Percentiles rank a stretch among this genome's conserved stretches.
Evolutionary conservation across 78 protist genomes (phyloP).

Genomic region (Dictyostelium capitatum): DNA sequence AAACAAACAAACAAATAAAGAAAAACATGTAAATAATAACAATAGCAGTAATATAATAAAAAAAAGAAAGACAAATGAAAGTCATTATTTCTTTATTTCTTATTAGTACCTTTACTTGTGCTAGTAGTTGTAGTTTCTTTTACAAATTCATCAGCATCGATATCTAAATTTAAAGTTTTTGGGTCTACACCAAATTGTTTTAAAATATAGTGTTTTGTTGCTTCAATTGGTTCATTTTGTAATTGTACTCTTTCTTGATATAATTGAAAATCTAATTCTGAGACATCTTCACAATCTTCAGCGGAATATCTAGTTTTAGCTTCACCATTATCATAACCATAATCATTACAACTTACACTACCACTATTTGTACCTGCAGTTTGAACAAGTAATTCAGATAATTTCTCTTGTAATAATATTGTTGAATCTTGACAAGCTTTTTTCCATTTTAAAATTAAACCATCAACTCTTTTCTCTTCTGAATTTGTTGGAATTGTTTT

Average conservation of each 20-base stretch:
- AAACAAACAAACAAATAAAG: neutral
- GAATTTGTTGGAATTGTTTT: neutral
- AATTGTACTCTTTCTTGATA: neutral
- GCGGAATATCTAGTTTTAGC: neutral
- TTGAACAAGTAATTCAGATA: neutral
- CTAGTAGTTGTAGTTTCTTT: neutral
- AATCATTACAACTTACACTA: neutral
- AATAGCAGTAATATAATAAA: neutral
- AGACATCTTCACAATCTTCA: neutral
- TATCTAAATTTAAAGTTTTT: conserved; percentile 1
- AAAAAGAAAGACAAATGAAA: neutral
- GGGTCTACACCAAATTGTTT: conserved; percentile 12
- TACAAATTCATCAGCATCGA: neutral
- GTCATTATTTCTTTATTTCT: neutral
- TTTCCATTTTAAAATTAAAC: conserved; percentile 16
- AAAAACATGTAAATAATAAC: neutral
- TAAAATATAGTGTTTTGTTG: neutral
- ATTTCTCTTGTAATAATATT: neutral
- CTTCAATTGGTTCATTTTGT: neutral
- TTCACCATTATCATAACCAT: neutral
- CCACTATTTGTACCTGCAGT: neutral
- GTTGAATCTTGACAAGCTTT: conserved; percentile 14
- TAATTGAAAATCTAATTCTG: neutral
- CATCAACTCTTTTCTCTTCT: conserved; percentile 3
- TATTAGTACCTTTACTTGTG: neutral